These are phyloP conservation scores for Croton laevigatus DNA, from an alignment of 441 rosid species.

Conservation along the genomic window DNA sequence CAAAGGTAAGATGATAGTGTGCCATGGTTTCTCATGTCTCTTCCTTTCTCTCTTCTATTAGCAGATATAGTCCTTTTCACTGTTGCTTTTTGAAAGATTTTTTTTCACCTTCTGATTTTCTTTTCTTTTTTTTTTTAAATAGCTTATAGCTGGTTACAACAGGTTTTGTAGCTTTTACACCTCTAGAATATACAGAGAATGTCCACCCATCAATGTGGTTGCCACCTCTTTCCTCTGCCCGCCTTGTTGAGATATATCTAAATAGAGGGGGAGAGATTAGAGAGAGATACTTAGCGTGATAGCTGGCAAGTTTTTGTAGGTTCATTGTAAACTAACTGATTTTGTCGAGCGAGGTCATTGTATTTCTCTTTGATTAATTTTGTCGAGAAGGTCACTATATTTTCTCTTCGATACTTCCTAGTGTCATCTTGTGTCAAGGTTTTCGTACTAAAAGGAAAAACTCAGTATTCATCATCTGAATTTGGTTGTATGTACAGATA, in stretches of 20 bases:
- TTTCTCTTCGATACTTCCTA: not conserved
- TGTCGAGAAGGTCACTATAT: not conserved
- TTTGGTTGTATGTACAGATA: not conserved
- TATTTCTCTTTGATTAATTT: too few species aligned
- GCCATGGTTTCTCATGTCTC: not conserved
- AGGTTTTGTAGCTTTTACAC: not conserved
- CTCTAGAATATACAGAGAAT: not conserved
- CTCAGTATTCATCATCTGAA: not conserved
- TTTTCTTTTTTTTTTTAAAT: too few species aligned
- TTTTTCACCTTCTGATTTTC: not conserved
- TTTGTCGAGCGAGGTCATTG: too few species aligned
- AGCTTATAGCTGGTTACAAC: not conserved
- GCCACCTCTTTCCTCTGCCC: not conserved
- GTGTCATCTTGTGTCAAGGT: not conserved
- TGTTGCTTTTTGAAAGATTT: not conserved
- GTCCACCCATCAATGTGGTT: not conserved
- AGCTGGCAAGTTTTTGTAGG: constrained; percentile 2
- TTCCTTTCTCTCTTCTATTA: not conserved
- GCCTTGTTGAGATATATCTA: not conserved
- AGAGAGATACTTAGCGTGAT: too few species aligned
- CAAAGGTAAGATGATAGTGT: constrained; percentile 4
- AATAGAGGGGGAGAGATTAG: too few species aligned
- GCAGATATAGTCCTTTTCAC: not conserved
- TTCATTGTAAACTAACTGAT: not conserved
- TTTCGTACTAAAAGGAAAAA: not conserved